Evolutionary conservation across 2,329 filamentous ascomycete species (phyloP).

Genomic region (Aureobasidium sp.): DNA sequence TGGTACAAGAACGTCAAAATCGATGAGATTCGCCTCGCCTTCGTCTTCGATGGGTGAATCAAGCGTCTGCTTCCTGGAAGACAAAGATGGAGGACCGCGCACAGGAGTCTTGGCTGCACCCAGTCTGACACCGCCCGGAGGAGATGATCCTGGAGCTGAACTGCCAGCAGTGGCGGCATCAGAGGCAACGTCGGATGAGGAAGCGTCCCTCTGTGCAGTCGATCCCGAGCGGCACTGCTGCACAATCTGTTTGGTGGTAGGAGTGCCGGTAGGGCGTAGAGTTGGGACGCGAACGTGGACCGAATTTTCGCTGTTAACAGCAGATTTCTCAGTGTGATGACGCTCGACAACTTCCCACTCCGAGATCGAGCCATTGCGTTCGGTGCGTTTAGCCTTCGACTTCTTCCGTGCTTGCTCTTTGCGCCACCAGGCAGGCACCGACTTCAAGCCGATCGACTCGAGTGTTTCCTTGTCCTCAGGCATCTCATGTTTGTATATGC

Average conservation of each 20-base stretch:
- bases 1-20: conserved; percentile 21
- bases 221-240: background rate
- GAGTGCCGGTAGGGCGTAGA: background rate
- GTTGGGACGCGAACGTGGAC: background rate
- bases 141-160: background rate
- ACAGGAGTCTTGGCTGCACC: conserved; percentile 10
- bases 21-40: conserved; percentile 22
- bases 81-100: background rate
- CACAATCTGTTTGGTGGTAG: background rate
- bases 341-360: conserved; percentile 6
- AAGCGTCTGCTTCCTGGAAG: conserved; percentile 17
- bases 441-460: conserved; percentile 58
- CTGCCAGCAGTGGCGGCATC: background rate
- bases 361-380: background rate
- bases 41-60: conserved; percentile 15
- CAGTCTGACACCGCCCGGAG: background rate
- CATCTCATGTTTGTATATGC: conserved; percentile 88
- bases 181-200: background rate
- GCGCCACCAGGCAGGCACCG: conserved; percentile 50
- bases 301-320: background rate
- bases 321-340: background rate
- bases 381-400: background rate
- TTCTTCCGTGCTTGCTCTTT: conserved; percentile 33
- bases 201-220: background rate
- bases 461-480: conserved; percentile 61